Conservation (phyloP, 2,329 filamentous ascomycete genomes). For the Botrytis pseudocinerea region DNA sequence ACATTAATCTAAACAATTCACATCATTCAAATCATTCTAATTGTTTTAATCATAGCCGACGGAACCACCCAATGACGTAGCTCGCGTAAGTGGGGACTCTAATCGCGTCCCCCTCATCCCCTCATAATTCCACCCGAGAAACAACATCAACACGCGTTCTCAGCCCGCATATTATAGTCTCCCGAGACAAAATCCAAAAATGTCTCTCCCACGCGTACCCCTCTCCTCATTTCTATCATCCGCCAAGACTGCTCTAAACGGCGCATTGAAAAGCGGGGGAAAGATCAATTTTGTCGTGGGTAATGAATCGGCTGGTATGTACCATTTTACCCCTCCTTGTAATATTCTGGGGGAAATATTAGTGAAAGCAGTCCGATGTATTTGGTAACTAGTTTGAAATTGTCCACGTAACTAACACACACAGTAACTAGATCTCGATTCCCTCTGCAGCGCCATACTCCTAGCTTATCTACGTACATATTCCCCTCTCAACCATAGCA, state of each 20-base stretch:
- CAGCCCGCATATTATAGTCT: background rate
- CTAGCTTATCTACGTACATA: slow-evolving; percentile 73
- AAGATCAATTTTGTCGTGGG: slow-evolving; percentile 64
- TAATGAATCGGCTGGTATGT: slow-evolving; percentile 65
- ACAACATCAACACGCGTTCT: background rate
- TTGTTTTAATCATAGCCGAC: too few species aligned
- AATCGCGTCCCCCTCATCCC: background rate
- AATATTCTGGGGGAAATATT: background rate
- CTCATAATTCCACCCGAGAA: background rate
- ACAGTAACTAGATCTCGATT: slow-evolving; percentile 68
- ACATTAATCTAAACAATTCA: too few species aligned
- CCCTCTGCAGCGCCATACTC: slow-evolving; percentile 71
- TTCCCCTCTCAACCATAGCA: slow-evolving; percentile 44
- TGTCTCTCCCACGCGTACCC: slow-evolving; percentile 42
- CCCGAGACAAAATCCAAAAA: slow-evolving; percentile 7
- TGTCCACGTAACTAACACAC: background rate
- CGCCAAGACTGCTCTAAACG: slow-evolving; percentile 50
- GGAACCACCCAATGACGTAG: background rate
- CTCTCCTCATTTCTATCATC: slow-evolving; percentile 53
- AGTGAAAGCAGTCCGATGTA: background rate
- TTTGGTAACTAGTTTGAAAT: background rate
- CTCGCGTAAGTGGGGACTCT: background rate
- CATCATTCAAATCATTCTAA: too few species aligned
- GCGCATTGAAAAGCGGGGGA: slow-evolving; percentile 46
- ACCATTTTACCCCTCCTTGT: slow-evolving; percentile 22